Base-by-base conservation (phyloP, 2,329 filamentous ascomycete species). In the Diaporthe batatas region DNA sequence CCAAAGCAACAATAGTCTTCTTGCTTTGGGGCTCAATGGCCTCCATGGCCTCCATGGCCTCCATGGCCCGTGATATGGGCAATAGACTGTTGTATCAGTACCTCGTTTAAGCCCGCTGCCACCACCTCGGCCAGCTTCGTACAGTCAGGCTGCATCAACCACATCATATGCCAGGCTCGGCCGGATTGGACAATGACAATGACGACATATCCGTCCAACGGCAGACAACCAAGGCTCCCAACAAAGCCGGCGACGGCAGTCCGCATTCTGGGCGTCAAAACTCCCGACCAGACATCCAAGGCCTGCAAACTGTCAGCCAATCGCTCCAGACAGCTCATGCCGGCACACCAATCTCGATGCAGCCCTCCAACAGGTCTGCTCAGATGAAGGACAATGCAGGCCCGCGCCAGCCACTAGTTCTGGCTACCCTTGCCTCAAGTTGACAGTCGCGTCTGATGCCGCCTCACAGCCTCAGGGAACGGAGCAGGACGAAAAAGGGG, bases 181-280 rank as follows among this genome's bases (percentile, higher is more conserved):
- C 62, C 44, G n/a, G 5, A 39, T 65, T 29, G 32, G 44, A 67
- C n/a, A 67, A 53, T 67, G 44, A 67, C n/a, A 67, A 53, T 67
- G 62, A 67, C 62, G 62, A 67, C 62, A 67, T 47, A 32, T 14
- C 32, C 62, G 62, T 14, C 62, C 62, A 67, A 39, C 47, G 36
- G 53, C 62, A 65, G 36, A 67, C 62, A 65, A 36, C 62, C 44
- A 67, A 53, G 62, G 21, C 62, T 53, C 47, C 47, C 16, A 51
- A 67, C n/a, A 67, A 67, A 67, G 47, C 47, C 47, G 29, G 47
- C 47, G 39, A 39, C 62, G 62, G 62, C 62, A 67, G 39, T 53
- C 62, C 62, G 62, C 62, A 67, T 67, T 3, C 47, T 53, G 21
- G 62, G 62, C 62, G 62, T 67, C 62, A 67, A 67, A 67, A 67